These are phyloP conservation scores for Chaetomiaceae sp. DNA, from an alignment of 2,329 filamentous ascomycete species.

Conservation along the genomic window DNA sequence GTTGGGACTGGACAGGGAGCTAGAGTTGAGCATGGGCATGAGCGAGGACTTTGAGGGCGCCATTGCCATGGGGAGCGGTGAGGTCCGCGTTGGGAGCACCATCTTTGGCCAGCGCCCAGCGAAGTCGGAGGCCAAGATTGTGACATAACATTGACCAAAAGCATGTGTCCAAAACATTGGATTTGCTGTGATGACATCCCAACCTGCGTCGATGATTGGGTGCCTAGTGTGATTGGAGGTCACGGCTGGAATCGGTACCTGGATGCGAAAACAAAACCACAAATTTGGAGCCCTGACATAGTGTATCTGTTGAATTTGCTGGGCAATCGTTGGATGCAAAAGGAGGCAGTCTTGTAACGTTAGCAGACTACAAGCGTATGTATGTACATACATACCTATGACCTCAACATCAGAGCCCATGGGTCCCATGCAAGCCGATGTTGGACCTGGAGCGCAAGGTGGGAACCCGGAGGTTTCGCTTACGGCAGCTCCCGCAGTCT, in stretches of 20 bases:
- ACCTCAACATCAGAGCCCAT: no score
- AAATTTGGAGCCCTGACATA: no score
- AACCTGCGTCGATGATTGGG: no score
- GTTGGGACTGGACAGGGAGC: slow-evolving; percentile 50
- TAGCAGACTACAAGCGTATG: no score
- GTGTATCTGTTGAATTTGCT: no score
- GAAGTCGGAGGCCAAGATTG: slow-evolving; percentile 73
- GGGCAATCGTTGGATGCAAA: no score
- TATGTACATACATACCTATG: no score
- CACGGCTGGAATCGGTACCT: no score
- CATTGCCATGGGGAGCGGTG: slow-evolving; percentile 74
- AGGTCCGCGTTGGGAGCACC: slow-evolving; percentile 88
- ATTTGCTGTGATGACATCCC: no score
- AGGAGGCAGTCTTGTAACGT: no score
- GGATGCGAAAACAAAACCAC: no score
- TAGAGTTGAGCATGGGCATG: slow-evolving; percentile 99
- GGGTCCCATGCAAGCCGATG: background rate
- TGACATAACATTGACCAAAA: slow-evolving; percentile 32
- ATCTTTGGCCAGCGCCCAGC: slow-evolving; percentile 84
- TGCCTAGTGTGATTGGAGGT: no score
- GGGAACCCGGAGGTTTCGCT: slow-evolving; percentile 6
- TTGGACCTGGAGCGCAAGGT: background rate
- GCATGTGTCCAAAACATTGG: background rate
- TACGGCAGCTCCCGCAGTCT: slow-evolving; percentile 5
- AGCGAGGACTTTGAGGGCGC: slow-evolving; percentile 93